These are phyloP conservation scores for Diplodia corticola DNA, from an alignment of 2,329 filamentous ascomycete genomes.

Conservation along the genomic window DNA sequence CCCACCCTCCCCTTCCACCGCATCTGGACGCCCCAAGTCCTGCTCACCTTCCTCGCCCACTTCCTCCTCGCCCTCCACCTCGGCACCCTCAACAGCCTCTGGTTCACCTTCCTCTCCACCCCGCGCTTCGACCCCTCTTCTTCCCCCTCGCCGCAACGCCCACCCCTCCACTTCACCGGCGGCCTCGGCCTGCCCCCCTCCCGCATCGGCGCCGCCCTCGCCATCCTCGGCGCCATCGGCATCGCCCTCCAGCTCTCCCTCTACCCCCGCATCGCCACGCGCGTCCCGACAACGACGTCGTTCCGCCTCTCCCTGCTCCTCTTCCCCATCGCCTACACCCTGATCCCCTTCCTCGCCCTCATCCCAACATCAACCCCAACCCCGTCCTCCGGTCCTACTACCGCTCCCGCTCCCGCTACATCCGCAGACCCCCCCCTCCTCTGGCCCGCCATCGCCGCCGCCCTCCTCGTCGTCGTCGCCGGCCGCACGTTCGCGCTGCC, in stretches of 20 bases:
- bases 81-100: slow-evolving; percentile 51
- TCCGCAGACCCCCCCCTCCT: slow-evolving; percentile 44
- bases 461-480: slow-evolving; percentile 48
- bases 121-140: slow-evolving; percentile 44
- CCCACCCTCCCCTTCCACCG: slow-evolving; percentile 47
- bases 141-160: slow-evolving; percentile 38
- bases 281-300: no score
- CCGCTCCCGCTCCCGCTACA: no score
- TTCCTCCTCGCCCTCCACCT: slow-evolving; percentile 50
- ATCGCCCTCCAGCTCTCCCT: slow-evolving; percentile 49
- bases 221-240: slow-evolving; percentile 51
- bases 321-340: slow-evolving; percentile 48
- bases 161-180: slow-evolving; percentile 49
- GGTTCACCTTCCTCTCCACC: slow-evolving; percentile 52
- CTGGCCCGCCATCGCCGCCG: slow-evolving; percentile 45
- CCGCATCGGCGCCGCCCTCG: slow-evolving; percentile 49
- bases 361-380: slow-evolving; percentile 42
- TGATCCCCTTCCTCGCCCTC: slow-evolving; percentile 47
- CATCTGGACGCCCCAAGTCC: slow-evolving; percentile 50
- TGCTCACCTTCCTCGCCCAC: slow-evolving; percentile 47
- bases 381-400: no score
- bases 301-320: slow-evolving; percentile 45
- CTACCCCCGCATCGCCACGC: slow-evolving; percentile 46
- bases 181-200: slow-evolving; percentile 50
- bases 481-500: slow-evolving; percentile 57